Conservation (phyloP, 2,329 filamentous ascomycete genomes). For the Cyphellophora attinorum region DNA sequence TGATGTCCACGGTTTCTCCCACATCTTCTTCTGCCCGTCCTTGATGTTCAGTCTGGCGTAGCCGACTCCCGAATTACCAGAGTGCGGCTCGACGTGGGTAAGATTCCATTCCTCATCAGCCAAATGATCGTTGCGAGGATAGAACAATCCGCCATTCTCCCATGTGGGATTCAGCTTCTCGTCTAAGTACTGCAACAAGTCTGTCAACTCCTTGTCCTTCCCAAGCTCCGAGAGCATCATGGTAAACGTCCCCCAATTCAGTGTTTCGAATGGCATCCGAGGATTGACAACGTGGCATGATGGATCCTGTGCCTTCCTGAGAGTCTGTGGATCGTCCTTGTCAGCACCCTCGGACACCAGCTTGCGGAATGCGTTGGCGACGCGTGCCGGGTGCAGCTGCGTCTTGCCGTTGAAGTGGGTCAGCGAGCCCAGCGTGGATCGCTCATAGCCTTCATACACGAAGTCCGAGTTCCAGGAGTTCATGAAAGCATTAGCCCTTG, state of each 20-base stretch:
- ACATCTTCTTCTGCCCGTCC: slow-evolving; percentile 12
- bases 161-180: slow-evolving; percentile 8
- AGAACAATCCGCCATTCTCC: slow-evolving; percentile 12
- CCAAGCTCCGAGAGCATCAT: slow-evolving; percentile 23
- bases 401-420: slow-evolving; percentile 17
- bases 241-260: too few relatives aligned
- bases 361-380: slow-evolving; percentile 19
- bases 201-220: slow-evolving; percentile 6
- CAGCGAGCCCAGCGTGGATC: slow-evolving; percentile 21
- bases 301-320: not conserved
- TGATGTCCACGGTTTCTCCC: slow-evolving; percentile 9
- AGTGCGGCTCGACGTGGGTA: slow-evolving; percentile 9
- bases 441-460: slow-evolving; percentile 19
- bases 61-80: slow-evolving; percentile 12
- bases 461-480: slow-evolving; percentile 26
- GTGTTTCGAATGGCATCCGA: too few relatives aligned
- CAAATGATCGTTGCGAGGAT: slow-evolving; percentile 10
- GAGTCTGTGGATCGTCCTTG: too few relatives aligned
- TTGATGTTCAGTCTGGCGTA: slow-evolving; percentile 11
- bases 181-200: slow-evolving; percentile 9
- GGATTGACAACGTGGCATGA: too few relatives aligned
- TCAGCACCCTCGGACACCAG: slow-evolving; percentile 18
- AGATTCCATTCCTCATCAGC: slow-evolving; percentile 7
- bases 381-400: slow-evolving; percentile 15
- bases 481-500: slow-evolving; percentile 27